phyloP scores from a whole-genome alignment of 805 yeast species.

The Vanderwaltozyma verrucispora region DNA sequence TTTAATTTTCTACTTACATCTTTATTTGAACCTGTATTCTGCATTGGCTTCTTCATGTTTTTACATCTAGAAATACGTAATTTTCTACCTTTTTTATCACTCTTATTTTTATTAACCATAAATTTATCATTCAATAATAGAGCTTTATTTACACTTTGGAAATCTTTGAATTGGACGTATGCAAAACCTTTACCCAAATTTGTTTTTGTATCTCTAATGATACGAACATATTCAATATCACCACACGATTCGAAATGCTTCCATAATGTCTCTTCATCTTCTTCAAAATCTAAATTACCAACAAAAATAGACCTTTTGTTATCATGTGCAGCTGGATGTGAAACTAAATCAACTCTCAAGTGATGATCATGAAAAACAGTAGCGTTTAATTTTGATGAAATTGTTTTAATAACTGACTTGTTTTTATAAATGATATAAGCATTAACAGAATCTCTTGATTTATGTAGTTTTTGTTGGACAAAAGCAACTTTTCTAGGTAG shows the following conservation, averaged over 20 bases:
- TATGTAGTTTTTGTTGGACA: slow-evolving; percentile 66
- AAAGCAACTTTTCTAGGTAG: slow-evolving; percentile 90
- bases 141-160: slow-evolving; percentile 69
- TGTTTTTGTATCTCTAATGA: slow-evolving; percentile 85
- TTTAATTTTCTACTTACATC: slow-evolving; percentile 30
- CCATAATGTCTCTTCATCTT: slow-evolving; percentile 84
- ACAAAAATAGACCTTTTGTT: slow-evolving; percentile 78
- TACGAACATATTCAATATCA: slow-evolving; percentile 77
- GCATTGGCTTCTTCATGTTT: slow-evolving; percentile 23
- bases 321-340: slow-evolving; percentile 83
- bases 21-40: slow-evolving; percentile 7
- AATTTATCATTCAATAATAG: slow-evolving; percentile 65
- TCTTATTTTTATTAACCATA: slow-evolving; percentile 27
- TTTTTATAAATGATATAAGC: slow-evolving; percentile 75
- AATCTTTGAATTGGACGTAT: slow-evolving; percentile 78
- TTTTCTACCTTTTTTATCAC: slow-evolving; percentile 37
- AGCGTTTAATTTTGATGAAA: slow-evolving; percentile 48
- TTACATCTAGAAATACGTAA: slow-evolving; percentile 72
- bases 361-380: slow-evolving; percentile 60
- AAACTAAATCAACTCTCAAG: slow-evolving; percentile 83
- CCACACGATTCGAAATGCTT: slow-evolving; percentile 58
- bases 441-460: slow-evolving; percentile 69
- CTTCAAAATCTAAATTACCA: slow-evolving; percentile 91
- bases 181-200: slow-evolving; percentile 97
- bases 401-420: slow-evolving; percentile 32